Conservation (phyloP, 805 yeast genomes). For the Candida loeiensis region DNA sequence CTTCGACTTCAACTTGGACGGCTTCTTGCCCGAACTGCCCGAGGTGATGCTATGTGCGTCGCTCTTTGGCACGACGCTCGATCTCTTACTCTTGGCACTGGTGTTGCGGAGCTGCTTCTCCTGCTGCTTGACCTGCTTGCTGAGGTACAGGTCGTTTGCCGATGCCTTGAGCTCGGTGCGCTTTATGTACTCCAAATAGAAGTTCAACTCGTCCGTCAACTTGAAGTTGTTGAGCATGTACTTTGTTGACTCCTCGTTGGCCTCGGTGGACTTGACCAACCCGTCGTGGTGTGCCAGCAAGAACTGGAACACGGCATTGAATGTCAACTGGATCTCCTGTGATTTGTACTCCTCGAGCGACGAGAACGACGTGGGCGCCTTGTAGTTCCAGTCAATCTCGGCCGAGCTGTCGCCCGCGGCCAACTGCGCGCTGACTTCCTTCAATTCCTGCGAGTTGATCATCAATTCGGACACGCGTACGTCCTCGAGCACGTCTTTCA, state of each 20-base stretch:
- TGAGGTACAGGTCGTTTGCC: slow-evolving; percentile 9
- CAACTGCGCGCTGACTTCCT: slow-evolving; percentile 33
- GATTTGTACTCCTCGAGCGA: slow-evolving; percentile 71
- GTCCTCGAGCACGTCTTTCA: slow-evolving; percentile 51
- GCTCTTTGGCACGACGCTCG: slow-evolving; percentile 7
- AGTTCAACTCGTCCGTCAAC: slow-evolving; percentile 35
- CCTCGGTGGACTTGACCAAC: slow-evolving; percentile 21
- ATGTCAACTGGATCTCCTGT: slow-evolving; percentile 49
- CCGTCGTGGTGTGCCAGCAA: slow-evolving; percentile 37
- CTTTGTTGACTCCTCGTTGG: slow-evolving; percentile 63
- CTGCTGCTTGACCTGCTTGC: slow-evolving; percentile 13
- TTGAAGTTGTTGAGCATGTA: slow-evolving; percentile 50
- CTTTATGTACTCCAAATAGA: slow-evolving; percentile 33
- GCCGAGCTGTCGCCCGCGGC: slow-evolving; percentile 11
- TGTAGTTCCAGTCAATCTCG: slow-evolving; percentile 66
- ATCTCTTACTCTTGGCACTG: slow-evolving; percentile 3
- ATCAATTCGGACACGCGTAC: slow-evolving; percentile 54
- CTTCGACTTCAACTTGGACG: slow-evolving; percentile 55
- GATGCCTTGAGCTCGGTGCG: slow-evolving; percentile 19
- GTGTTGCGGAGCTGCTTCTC: slow-evolving; percentile 8
- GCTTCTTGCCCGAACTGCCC: slow-evolving; percentile 18
- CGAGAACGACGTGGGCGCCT: slow-evolving; percentile 74
- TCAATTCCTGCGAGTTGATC: slow-evolving; percentile 42
- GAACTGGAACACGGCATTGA: slow-evolving; percentile 64
- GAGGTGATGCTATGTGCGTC: slow-evolving; percentile 13